These are phyloP conservation scores for Boletus tylopilopsis DNA, from an alignment of 768 basidiomycete genomes.

Conservation along the genomic window DNA sequence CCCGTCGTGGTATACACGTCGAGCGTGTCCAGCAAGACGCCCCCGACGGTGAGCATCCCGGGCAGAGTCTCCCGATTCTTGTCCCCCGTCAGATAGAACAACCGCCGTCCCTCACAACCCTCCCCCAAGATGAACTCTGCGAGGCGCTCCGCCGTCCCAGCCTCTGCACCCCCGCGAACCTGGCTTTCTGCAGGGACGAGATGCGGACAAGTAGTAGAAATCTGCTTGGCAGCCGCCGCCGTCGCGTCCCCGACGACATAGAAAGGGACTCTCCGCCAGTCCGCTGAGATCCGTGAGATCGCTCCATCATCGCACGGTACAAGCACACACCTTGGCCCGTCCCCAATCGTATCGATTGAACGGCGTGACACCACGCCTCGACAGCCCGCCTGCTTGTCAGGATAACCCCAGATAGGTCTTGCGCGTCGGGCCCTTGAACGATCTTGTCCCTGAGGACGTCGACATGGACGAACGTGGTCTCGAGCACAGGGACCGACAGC, in stretches of 20 bases:
- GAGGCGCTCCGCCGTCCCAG: conserved; percentile 68
- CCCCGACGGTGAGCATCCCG: conserved; percentile 42
- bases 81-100: conserved; percentile 83
- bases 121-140: conserved; percentile 57
- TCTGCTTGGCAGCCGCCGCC: conserved; percentile 39
- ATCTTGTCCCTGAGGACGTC: conserved; percentile 43
- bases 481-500: conserved; percentile 66
- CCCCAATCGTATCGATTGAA: conserved; percentile 11
- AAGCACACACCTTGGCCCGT: conserved; percentile 13
- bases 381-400: conserved; percentile 77
- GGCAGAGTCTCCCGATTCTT: conserved; percentile 75
- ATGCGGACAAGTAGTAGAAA: conserved; percentile 25
- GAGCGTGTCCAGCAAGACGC: conserved; percentile 44
- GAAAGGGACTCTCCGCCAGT: conserved; percentile 63
- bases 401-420: conserved; percentile 55
- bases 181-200: conserved; percentile 25
- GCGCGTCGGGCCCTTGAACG: conserved; percentile 30
- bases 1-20: conserved; percentile 72
- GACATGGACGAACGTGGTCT: conserved; percentile 56
- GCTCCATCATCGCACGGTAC: background rate
- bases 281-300: conserved; percentile 23
- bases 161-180: conserved; percentile 43
- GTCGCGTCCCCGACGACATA: conserved; percentile 77
- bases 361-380: conserved; percentile 61
- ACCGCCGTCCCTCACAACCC: conserved; percentile 9